Evolutionary conservation across 169 alveolate species (phyloP), one percentile per base, ranked within the genome.

Genomic region (Cryptosporidium ubiquitum): DNA sequence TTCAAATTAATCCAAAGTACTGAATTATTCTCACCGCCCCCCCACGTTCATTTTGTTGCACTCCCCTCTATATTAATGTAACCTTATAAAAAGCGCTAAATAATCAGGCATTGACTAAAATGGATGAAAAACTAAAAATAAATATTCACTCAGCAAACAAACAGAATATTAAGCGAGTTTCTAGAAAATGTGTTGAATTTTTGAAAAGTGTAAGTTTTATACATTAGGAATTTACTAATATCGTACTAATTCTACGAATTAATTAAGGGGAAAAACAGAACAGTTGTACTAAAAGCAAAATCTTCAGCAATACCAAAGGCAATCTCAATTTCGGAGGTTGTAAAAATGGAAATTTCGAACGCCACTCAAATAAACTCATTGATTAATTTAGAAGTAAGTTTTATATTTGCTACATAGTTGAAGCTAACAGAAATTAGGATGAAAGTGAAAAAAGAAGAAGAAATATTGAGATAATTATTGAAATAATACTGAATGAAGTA

Each of bases 361-460:
- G 23, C 61, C 9, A 7, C 1, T 44, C 89, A 79, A 64, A 10
- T 14, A 23, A 79, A 16, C 39, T 42, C 44, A 29, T 18, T 79
- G 18, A n/a, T 61, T 1, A 79, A 79, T 64, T 47, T 79, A 3
- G 75, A 61, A 5, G 89, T 79, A 79, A 44, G 89, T 79, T 23
- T 14, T 31, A 14, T 20, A 14, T 29, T 39, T 26, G 7, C 26
- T 31, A 6, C 4, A 26, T 3, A 4, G 6, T 5, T n/a, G 40
- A 60, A 35, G 12, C 12, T 79, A 20, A 79, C 10, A 16, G 23
- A 35, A 33, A 29, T 20, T 40, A 79, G 89, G 89, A 79, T 64
- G 51, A 61, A 60, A 60, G 70, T 20, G 39, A 57, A 26, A 44
- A 79, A 26, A 79, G 89, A 29, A 79, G 89, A 60, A 79, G 29